Base-by-base conservation (phyloP, 176 grass and related monocot species). In the Rhynchospora tenuis region DNA sequence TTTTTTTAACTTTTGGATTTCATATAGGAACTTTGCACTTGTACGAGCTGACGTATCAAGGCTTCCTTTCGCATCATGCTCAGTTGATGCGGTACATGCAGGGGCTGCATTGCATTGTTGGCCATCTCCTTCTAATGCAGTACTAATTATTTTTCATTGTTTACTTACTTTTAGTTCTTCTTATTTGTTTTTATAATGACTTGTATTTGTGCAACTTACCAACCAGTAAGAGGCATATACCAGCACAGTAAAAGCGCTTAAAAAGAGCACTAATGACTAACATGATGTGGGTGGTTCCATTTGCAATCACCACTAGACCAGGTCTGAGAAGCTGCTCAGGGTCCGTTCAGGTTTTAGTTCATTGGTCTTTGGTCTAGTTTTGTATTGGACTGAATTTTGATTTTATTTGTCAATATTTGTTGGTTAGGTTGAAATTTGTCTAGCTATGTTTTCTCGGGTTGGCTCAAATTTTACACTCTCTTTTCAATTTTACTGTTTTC, bases 41-140 rank as follows among this genome's bases (percentile, higher is more conserved):
- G 92, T 94, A 29, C 94, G 95, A 83, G 95, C 95, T 22, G 95
- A 98, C 86, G 88, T 98, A 86, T 94, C 92, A 4, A 93, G 95
- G 82, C 92, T 98, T 83, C 95, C 95, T 71, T 98, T 98, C n/a
- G 84, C 85, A 31, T 94, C 95, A 38, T 85, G 87, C 91, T 94
- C 92, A 64, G 51, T 98, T 84, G 92, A 94, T 79, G 95, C 92
- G 15, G 81, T 98, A 81, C 95, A 98, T 81, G 95, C 95, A 68
- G 95, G 95, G 84, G 95, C 95, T 42, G 95, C 95, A 56, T 85
- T 98, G 67, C 95, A 98, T 86, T 98, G 95, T 77, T 98, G 95
- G 95, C 92, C 95, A 47, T 98, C 90, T 83, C 95, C 92, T 88
- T 94, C 92, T 44, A 94, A 94, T 87, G 95, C 95, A 71, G 95